Evolutionary conservation across 2,329 filamentous ascomycete genomes (phyloP).

Genomic region (Colletotrichum chrysophilum): DNA sequence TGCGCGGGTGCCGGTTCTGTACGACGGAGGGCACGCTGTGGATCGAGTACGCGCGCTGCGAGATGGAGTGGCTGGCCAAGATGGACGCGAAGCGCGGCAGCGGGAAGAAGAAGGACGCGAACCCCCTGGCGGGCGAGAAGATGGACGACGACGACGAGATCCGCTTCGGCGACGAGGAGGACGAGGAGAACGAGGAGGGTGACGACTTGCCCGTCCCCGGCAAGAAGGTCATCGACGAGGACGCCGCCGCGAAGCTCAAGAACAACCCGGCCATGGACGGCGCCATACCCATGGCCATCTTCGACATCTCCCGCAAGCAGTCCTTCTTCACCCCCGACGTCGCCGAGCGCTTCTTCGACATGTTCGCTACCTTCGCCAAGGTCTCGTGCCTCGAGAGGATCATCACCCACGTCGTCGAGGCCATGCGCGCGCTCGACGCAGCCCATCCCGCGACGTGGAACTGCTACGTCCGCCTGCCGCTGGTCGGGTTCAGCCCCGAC

Average conservation of each 20-base stretch:
- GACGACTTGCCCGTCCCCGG: constrained; percentile 49
- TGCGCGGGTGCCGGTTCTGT: constrained; percentile 88
- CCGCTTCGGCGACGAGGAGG: constrained; percentile 50
- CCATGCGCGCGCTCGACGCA: constrained; percentile 65
- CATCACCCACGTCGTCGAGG: constrained; percentile 74
- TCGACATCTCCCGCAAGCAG: constrained; percentile 83
- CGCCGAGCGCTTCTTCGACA: constrained; percentile 79
- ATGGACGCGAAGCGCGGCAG: constrained; percentile 75
- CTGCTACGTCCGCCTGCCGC: constrained; percentile 74
- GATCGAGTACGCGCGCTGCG: constrained; percentile 88
- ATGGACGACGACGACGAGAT: constrained; percentile 56
- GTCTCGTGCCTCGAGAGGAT: constrained; percentile 71
- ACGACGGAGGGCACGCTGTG: constrained; percentile 76
- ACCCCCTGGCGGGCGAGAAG: constrained; percentile 49
- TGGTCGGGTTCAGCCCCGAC: constrained; percentile 67
- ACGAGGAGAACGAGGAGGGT: constrained; percentile 45
- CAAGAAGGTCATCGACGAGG: constrained; percentile 54
- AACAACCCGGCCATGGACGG: constrained; percentile 86
- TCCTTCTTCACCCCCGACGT: constrained; percentile 70
- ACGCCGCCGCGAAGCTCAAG: constrained; percentile 58
- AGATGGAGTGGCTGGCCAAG: constrained; percentile 90
- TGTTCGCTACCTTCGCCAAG: constrained; percentile 74
- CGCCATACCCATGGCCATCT: constrained; percentile 92
- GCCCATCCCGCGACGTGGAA: constrained; percentile 67
- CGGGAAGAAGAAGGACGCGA: constrained; percentile 61